Percentiles rank a stretch among this genome's conserved stretches.
phyloP scores from a whole-genome alignment of 140 eudicot genomes.

The Erigeron philadelphicus region DNA sequence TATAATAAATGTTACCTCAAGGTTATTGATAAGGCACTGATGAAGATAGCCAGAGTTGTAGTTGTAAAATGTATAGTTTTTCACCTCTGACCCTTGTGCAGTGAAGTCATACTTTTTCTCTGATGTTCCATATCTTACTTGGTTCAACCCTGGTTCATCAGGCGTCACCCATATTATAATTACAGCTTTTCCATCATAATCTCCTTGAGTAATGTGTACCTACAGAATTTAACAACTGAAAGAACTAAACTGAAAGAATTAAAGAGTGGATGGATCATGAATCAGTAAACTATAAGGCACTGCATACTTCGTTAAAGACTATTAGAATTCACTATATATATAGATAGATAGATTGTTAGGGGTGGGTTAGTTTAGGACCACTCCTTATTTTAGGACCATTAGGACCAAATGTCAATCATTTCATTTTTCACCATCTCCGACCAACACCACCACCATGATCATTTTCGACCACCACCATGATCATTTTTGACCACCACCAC shows the following conservation, averaged over 20 bases:
- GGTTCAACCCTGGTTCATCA: conserved; percentile 37
- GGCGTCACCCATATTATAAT: conserved; percentile 82
- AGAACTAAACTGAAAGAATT: not conserved
- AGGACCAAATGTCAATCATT: too few species aligned
- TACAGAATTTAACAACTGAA: conserved; percentile 7
- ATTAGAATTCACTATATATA: too few species aligned
- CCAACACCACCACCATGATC: too few species aligned
- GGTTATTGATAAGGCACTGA: conserved; percentile 19
- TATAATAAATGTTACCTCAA: conserved; percentile 16
- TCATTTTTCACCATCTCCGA: too few species aligned
- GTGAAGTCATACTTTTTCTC: conserved; percentile 26
- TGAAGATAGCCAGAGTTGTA: conserved; percentile 28
- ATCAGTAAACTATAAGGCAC: too few species aligned
- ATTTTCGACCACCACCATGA: too few species aligned
- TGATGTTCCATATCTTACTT: conserved; percentile 23
- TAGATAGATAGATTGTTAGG: too few species aligned
- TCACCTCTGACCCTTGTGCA: conserved; percentile 30
- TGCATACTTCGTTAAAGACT: too few species aligned
- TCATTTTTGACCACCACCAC: too few species aligned
- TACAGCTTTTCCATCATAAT: conserved; percentile 79
- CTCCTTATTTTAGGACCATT: too few species aligned
- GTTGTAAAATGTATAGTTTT: conserved; percentile 21
- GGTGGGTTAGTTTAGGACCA: too few species aligned
- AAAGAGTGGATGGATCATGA: not conserved
- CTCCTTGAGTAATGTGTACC: conserved; percentile 93